A percentile compares a stretch with the other conserved stretches of the same genome.
Conservation (phyloP, 257 asterid species). For the Scutellaria galericulata region DNA sequence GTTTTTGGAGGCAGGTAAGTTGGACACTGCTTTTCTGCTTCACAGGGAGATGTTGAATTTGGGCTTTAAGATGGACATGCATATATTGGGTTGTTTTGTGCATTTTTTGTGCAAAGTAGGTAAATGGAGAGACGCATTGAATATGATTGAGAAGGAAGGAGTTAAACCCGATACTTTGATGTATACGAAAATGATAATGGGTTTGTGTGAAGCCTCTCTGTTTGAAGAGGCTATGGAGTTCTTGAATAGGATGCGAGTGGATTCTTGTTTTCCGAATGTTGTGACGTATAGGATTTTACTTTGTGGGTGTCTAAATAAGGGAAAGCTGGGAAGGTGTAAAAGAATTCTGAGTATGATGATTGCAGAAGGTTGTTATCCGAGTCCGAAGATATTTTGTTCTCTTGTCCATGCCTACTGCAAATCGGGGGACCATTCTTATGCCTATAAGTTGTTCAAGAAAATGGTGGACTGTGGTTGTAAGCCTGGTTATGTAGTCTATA, state of each 20-base stretch:
- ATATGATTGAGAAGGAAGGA: constrained; percentile 83
- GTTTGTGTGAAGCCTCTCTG: constrained; percentile 88
- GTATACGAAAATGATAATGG: constrained; percentile 83
- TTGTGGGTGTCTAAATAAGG: constrained; percentile 82
- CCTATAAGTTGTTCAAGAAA: constrained; percentile 83
- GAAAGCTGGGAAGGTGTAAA: constrained; percentile 86
- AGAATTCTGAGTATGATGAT: constrained; percentile 89
- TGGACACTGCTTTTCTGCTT: constrained; percentile 74
- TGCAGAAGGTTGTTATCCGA: constrained; percentile 92
- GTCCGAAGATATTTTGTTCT: constrained; percentile 77
- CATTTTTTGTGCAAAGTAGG: constrained; percentile 77
- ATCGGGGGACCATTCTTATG: constrained; percentile 72
- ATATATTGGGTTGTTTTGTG: constrained; percentile 62
- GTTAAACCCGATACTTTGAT: constrained; percentile 72
- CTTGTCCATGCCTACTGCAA: constrained; percentile 85
- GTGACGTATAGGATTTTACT: constrained; percentile 76
- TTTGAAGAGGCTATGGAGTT: constrained; percentile 96
- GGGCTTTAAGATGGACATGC: constrained; percentile 74
- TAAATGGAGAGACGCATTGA: constrained; percentile 83
- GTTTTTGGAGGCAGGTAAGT: constrained; percentile 71
- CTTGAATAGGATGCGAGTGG: constrained; percentile 72
- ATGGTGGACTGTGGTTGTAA: constrained; percentile 73
- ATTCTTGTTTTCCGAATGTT: constrained; percentile 82
- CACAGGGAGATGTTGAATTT: constrained; percentile 74
- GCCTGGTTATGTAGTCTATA: constrained; percentile 90